Conservation (phyloP, 192 early-diverging fungal species). For the Rhizophlyctis rosea region DNA sequence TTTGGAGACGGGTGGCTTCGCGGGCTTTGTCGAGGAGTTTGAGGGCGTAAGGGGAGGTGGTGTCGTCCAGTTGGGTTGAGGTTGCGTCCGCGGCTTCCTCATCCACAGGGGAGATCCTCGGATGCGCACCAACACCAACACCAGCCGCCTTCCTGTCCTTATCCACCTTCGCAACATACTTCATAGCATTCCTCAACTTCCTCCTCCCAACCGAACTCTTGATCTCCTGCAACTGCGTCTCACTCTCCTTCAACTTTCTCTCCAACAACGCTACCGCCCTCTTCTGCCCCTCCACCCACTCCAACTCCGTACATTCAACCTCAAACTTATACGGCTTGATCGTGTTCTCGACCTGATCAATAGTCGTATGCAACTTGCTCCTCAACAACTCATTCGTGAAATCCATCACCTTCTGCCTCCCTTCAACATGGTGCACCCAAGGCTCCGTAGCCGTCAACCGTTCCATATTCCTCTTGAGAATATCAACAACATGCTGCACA, state of each 20-base stretch:
- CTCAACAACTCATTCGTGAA: slow-evolving; percentile 85
- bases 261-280: slow-evolving; percentile 73
- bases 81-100: too few species aligned
- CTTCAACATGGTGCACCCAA: slow-evolving; percentile 81
- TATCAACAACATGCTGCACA: slow-evolving; percentile 90
- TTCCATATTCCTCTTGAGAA: slow-evolving; percentile 79
- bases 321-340: slow-evolving; percentile 99
- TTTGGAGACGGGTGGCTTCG: slow-evolving; percentile 74
- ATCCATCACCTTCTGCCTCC: slow-evolving; percentile 71
- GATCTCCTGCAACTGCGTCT: slow-evolving; percentile 67
- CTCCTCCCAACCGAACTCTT: slow-evolving; percentile 72
- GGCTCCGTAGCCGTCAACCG: slow-evolving; percentile 71
- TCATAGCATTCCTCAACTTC: slow-evolving; percentile 81
- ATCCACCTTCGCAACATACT: slow-evolving; percentile 70
- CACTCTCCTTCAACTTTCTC: slow-evolving; percentile 73
- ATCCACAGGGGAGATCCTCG: too few species aligned
- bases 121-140: too few species aligned
- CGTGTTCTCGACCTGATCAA: slow-evolving; percentile 98
- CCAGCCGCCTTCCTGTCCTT: slow-evolving; percentile 57
- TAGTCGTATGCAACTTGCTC: slow-evolving; percentile 80
- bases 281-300: slow-evolving; percentile 90
- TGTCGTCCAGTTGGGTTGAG: slow-evolving; percentile 51
- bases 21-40: slow-evolving; percentile 74
- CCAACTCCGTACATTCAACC: slow-evolving; percentile 84
- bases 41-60: slow-evolving; percentile 67